Evolutionary conservation across 2,329 filamentous ascomycete genomes (phyloP), one percentile per base, ranked within the genome.

Genomic region (Colletotrichum endophyticum): DNA sequence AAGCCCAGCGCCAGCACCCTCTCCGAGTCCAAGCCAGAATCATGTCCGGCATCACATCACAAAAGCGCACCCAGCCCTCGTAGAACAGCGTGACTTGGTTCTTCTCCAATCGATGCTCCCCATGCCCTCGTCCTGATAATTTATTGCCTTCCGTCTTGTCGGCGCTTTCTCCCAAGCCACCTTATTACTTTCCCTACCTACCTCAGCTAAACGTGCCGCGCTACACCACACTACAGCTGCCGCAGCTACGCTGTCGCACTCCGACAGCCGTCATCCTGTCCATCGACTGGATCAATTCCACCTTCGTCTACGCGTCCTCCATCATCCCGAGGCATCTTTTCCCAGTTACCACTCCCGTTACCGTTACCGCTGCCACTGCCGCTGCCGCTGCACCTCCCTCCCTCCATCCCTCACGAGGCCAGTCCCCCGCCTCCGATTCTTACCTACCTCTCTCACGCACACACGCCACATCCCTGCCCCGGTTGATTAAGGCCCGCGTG

Each of bases 401-500:
- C 25, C 25, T 16, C 7, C 15, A 16, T 56, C 13, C 19, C 39
- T 27, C 49, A 25, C 30, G 19, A 22, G 22, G 44, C 64, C 66
- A 57, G n/a, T 19, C 30, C n/a, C 49, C 49, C n/a, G 66, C 28
- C 44, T 44, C 44, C 22, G 7, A 36, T 57, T 66, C 28, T 34
- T 62, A 61, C 27, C 57, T 62, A 66, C 44, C 36, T 19, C 39
- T 19, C 22, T 63, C 67, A 62, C 27, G 27, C 39, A 57, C n/a
- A 30, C 59, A 39, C 36, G 13, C 68, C 34, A 13, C 59, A 73
- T 36, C 74, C 71, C 64, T 73, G 71, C 32, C 39, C 11, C 28
- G 13, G 36, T 76, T 73, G 70, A 69, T 71, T 59, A 75, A 75
- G 73, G 30, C 70, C 63, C 63, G 36, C 63, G 70, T 68, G 73